Evolutionary conservation across 306 rosid genomes (phyloP), one percentile per base, ranked within the genome.

Genomic region (Malus orientalis): DNA sequence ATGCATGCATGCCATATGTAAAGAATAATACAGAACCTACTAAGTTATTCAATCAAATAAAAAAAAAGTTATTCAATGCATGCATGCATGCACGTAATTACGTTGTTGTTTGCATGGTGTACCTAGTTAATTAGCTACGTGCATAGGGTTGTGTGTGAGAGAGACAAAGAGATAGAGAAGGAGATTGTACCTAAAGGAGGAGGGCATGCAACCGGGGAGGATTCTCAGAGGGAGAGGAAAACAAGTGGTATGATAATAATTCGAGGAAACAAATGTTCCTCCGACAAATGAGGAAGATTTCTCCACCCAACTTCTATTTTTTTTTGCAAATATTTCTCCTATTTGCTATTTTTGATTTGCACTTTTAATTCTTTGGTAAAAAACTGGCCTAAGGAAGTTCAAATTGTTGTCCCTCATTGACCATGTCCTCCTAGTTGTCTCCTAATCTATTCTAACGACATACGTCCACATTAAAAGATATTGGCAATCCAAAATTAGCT

Each of bases 211-310:
- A 64, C 69, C 78, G 80, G 84, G 81, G 86, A 83, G 75, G 74
- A 70, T 85, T 83, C 85, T 81, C 84, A 69, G 76, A 80, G 79
- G 84, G 66, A 76, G 68, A 76, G 30, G 68, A 74, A 84, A 67
- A 1, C 69, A 55, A 65, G 45, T n/a, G 57, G 74, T 83, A 67
- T 67, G 79, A 73, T 77, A 82, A 81, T 79, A 77, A 36, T 65
- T 57, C 18, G 13, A 63, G 51, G 65, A 78, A 82, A 49, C 36
- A 66, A 44, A 70, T 64, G 69, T 45, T 44, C 75, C 42, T 71
- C 76, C 81, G 60, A 49, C 22, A 81, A 78, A 81, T 18, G 2
- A 59, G 83, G 79, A 25, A 45, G 70, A 45, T 59, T 68, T 83
- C 38, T 60, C 20, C 14, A 1, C 27, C 33, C n/a, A 51, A 22